These are phyloP conservation scores for Blastobotrys americana DNA, from an alignment of 805 yeast species.

Conservation along the genomic window DNA sequence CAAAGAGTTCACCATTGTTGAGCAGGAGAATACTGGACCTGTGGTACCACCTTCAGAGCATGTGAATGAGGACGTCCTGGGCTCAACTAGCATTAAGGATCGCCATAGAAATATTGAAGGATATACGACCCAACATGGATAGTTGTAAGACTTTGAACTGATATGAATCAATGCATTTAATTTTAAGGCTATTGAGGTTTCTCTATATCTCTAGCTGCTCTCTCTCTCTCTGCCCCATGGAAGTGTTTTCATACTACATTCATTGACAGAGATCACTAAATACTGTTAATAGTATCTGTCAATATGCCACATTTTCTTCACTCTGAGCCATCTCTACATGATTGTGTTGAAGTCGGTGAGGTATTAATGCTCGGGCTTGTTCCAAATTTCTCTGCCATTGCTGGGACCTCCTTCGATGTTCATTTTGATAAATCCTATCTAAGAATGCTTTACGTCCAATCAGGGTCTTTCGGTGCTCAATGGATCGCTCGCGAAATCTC, in stretches of 20 bases:
- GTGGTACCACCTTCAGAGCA: conserved; percentile 15
- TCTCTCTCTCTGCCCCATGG: background rate
- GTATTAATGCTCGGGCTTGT: background rate
- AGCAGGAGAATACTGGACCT: conserved; percentile 13
- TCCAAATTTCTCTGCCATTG: background rate
- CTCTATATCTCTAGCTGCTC: too few species aligned
- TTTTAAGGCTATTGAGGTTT: too few species aligned
- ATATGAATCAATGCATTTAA: too few species aligned
- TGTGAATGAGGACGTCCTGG: too few species aligned
- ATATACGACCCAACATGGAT: conserved; percentile 2
- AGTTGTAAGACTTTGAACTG: too few species aligned
- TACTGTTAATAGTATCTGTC: too few species aligned
- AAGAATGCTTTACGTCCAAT: background rate
- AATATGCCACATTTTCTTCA: too few species aligned
- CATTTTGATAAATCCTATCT: background rate
- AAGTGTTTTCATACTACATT: background rate
- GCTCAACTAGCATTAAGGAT: too few species aligned
- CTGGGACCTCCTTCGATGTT: background rate
- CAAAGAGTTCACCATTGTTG: conserved; percentile 14
- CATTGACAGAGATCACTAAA: background rate
- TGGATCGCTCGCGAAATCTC: background rate
- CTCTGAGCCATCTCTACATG: too few species aligned
- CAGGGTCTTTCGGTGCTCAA: background rate
- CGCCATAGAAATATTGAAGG: conserved; percentile 7
- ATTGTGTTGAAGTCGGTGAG: conserved; percentile 2